phyloP scores from a whole-genome alignment of 129 eudicot genomes.

The Flaveria brownii region DNA sequence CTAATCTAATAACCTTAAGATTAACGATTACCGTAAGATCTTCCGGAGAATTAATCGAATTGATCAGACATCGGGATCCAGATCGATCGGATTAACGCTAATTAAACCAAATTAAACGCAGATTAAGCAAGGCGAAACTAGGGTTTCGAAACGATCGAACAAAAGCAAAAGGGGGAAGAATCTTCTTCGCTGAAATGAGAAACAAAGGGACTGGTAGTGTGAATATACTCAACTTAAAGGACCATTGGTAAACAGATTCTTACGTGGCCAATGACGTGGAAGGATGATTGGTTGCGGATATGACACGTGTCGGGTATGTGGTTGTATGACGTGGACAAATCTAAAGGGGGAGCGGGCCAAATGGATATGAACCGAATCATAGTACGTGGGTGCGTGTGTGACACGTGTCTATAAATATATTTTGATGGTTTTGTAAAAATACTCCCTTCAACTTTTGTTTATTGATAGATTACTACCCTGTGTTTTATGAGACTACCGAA shows the following conservation, averaged over 20 bases:
- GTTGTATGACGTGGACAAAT: conserved; percentile 26
- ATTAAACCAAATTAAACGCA: not conserved
- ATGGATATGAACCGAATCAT: conserved; percentile 19
- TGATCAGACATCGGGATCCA: conserved; percentile 2
- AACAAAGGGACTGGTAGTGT: conserved; percentile 28
- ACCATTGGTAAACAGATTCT: not conserved
- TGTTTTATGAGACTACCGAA: not conserved
- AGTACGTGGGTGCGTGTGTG: not conserved
- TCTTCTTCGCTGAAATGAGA: conserved; percentile 27
- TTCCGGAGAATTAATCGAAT: not conserved
- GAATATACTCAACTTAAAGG: conserved; percentile 16
- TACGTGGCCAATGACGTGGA: conserved; percentile 35
- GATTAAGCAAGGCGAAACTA: not conserved
- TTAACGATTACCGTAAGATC: conserved; percentile 15
- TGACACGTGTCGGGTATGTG: conserved; percentile 36
- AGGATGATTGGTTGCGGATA: conserved; percentile 10
- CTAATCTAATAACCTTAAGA: conserved; percentile 14
- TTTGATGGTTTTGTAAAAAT: not conserved
- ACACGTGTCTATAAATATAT: not conserved
- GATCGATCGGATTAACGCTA: conserved; percentile 3
- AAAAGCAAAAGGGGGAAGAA: conserved; percentile 6
- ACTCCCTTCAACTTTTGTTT: not conserved
- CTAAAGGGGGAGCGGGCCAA: conserved; percentile 35
- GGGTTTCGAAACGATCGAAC: conserved; percentile 17
- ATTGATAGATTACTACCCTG: not conserved